Conservation (phyloP, 148 eudicot species). For the Nepenthes gracilis region DNA sequence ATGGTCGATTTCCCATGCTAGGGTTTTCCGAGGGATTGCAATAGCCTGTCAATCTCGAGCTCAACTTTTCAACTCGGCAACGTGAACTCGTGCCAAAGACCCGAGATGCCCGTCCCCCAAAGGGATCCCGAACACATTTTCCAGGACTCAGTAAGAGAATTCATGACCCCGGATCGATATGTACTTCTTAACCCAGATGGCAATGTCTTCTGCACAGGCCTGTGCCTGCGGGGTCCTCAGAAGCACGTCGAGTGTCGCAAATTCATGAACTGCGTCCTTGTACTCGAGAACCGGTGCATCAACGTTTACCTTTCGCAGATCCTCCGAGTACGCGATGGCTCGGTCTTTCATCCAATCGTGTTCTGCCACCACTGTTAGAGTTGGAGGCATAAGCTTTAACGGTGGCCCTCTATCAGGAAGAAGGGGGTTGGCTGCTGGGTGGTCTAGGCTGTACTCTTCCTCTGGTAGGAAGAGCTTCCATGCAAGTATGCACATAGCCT, state of each 20-base stretch:
- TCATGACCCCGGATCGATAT: constrained; percentile 91
- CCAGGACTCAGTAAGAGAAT: constrained; percentile 57
- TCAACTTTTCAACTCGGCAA: not conserved
- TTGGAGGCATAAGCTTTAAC: constrained; percentile 88
- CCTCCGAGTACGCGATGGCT: constrained; percentile 86
- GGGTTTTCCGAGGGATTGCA: not conserved
- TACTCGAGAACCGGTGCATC: constrained; percentile 91
- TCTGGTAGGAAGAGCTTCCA: constrained; percentile 92
- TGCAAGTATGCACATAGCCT: constrained; percentile 77
- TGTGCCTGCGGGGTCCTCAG: constrained; percentile 91
- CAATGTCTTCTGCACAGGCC: constrained; percentile 90
- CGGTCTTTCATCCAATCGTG: constrained; percentile 98
- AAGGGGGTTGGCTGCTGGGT: constrained; percentile 94
- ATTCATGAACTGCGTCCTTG: constrained; percentile 93
- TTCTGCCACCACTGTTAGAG: constrained; percentile 78
- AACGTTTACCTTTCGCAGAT: constrained; percentile 69
- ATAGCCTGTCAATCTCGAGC: not conserved
- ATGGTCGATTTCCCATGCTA: not conserved
- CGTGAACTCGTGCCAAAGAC: no score
- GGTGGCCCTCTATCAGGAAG: constrained; percentile 55
- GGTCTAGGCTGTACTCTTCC: constrained; percentile 77
- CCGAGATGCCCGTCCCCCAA: no score
- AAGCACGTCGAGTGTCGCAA: constrained; percentile 92
- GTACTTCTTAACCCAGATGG: constrained; percentile 93
- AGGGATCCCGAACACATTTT: not conserved